phyloP scores from a whole-genome alignment of 768 basidiomycete genomes.

The Leucogyrophana mollusca region DNA sequence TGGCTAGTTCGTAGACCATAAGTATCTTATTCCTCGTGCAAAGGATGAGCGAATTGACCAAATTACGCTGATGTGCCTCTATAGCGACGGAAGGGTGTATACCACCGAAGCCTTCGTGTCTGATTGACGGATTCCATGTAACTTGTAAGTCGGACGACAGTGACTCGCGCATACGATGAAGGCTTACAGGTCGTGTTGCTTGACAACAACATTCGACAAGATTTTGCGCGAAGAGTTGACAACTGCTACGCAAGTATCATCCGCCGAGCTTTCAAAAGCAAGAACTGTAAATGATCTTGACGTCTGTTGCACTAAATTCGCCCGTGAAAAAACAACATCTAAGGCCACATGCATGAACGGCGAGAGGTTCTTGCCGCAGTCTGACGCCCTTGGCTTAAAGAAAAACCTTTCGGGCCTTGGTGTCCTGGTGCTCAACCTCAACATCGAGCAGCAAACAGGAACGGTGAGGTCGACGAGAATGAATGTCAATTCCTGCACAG shows the following conservation, averaged over 20 bases:
- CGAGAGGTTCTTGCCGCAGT: too few relatives aligned
- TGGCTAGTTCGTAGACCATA: conserved; percentile 48
- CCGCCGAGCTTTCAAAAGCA: conserved; percentile 84
- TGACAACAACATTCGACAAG: conserved; percentile 83
- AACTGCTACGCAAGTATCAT: conserved; percentile 91
- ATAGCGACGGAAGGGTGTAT: conserved; percentile 82
- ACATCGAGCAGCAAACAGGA: too few relatives aligned
- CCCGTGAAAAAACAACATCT: too few relatives aligned
- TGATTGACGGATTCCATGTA: background rate
- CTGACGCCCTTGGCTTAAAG: too few relatives aligned
- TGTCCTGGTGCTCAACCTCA: too few relatives aligned
- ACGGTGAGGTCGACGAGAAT: too few relatives aligned
- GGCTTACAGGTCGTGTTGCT: conserved; percentile 67
- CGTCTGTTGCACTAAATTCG: too few relatives aligned
- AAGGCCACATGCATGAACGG: too few relatives aligned
- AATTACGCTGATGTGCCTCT: conserved; percentile 72
- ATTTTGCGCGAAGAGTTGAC: conserved; percentile 69
- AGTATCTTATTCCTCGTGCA: background rate
- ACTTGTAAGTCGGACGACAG: too few relatives aligned
- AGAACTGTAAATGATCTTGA: conserved; percentile 61
- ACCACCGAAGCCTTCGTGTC: conserved; percentile 47
- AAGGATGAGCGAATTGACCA: conserved; percentile 44
- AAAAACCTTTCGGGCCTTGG: too few relatives aligned
- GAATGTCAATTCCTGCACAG: too few relatives aligned
- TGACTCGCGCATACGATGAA: too few relatives aligned